Base-by-base conservation (phyloP, 441 rosid genomes). In the Jatropha multifida region DNA sequence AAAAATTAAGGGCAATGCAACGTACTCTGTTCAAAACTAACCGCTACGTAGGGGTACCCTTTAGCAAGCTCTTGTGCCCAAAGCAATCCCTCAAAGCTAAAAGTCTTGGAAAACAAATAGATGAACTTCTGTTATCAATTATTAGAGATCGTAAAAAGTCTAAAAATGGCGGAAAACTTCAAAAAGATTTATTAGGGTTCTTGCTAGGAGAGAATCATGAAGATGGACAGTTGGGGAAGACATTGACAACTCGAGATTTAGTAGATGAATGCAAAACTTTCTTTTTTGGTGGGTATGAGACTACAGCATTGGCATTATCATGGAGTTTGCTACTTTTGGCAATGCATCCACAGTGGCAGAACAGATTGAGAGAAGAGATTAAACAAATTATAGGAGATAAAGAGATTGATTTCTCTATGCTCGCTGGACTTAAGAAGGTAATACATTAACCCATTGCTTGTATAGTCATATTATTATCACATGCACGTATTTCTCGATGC, bases 181-280 rank as follows among this genome's bases (percentile, higher is more conserved):
- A 81, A 11, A 80, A 74, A 26, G 95, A 96, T 80, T 82, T 96
- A 77, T 81, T 96, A 0, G 96, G 97, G 59, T 49, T 90, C 46
- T 77, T 96, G 84, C 73, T 93, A 12, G 80, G 82, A 65, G 88
- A 71, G 26, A 81, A 70, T 58, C 75, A 65, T 5, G 77, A 69
- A 0, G 90, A 86, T 20, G 88, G 87, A 0, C 77, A 72, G 37
- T 37, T 17, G 7, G 84, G 83, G 78, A 88, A 85, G 85, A 83
- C 59, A 13, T 74, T 96, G 74, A 83, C 92, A n/a, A 79, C 88
- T 1, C 78, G 85, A 68, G 94, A 96, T 64, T 82, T 96, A 15
- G 92, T 96, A 0, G 98, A 96, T 38, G 98, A 96, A 82, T 92
- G 97, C 84, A 96, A 96, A 80, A 96, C 99, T 8, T 92, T 96